Base-by-base conservation (phyloP, 2,329 filamentous ascomycete genomes). In the Colletotrichum sp. region DNA sequence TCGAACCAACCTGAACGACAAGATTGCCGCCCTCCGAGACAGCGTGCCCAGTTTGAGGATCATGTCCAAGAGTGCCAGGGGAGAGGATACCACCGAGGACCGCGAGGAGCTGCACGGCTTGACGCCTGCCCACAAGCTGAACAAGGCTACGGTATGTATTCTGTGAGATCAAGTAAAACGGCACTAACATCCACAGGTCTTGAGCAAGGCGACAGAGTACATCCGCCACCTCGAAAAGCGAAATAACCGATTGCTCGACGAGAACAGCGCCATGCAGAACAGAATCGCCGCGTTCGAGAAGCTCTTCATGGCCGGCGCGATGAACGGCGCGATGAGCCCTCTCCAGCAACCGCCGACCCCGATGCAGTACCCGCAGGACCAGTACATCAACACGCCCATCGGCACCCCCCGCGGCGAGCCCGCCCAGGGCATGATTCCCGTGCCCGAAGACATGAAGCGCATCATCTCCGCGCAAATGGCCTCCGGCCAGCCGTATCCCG, bases 161-260 rank as follows among this genome's bases (percentile, higher is more conserved):
- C 3, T n/a, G 4, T 0, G n/a, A 16, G 1, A 1, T 0, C 1
- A 4, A 32, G 24, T 12, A 1, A 2, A 21, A 14, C 32, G 43
- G 10, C 28, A n/a, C 73, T 74, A 24, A 62, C 48, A 24, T 9
- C 18, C 62, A n/a, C 77, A 92, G 90, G 90, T 98, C 66, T 86
- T 98, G 58, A 96, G 95, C 78, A 98, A 98, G 84, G 96, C 96
- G 4, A 98, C 96, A 7, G 96, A 98, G 83, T 98, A 98, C 80
- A 98, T 98, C 78, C 92, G 93, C 48, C 96, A 98, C 84, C 87
- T 98, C 3, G 96, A 98, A 84, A 97, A 97, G 86, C 92, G 96
- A 14, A 98, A 98, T 80, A 94, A 92, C 78, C 92, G 94, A 7
- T 87, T 98, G 12, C 87, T 93, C 68, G 95, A 98, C 61, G 96